phyloP scores from a whole-genome alignment of 2,329 filamentous ascomycete genomes.

The Parafenestella ontariensis region DNA sequence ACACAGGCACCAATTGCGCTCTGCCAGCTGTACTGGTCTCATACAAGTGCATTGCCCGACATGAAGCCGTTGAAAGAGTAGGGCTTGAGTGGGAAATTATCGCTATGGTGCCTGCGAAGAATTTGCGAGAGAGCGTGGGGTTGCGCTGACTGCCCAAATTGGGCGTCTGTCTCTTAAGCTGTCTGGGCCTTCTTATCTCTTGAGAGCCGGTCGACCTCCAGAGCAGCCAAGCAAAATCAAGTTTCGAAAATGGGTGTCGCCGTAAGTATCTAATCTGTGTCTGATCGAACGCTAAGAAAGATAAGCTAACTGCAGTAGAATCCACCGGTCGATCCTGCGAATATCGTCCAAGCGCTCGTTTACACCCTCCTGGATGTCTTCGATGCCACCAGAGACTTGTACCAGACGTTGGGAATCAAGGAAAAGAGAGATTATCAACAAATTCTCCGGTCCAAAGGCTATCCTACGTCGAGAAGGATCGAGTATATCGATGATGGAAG shows the following conservation, averaged over 20 bases:
- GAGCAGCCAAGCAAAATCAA: constrained; percentile 13
- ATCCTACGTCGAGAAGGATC: constrained; percentile 34
- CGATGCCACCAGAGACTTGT: constrained; percentile 43
- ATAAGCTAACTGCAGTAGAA: constrained; percentile 28
- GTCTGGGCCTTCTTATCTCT: constrained; percentile 21
- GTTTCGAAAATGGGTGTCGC: constrained; percentile 30
- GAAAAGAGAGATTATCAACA: constrained; percentile 44
- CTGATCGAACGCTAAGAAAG: background rate
- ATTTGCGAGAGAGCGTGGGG: constrained; percentile 25
- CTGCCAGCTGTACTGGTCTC: constrained; percentile 47
- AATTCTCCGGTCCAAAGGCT: constrained; percentile 36
- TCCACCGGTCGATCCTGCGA: constrained; percentile 30
- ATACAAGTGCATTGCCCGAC: constrained; percentile 44
- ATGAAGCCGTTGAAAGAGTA: constrained; percentile 25
- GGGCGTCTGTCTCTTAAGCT: constrained; percentile 23
- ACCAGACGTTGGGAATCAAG: constrained; percentile 39
- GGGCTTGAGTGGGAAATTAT: constrained; percentile 15
- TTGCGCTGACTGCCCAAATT: constrained; percentile 19
- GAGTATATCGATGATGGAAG: constrained; percentile 38
- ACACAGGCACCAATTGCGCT: constrained; percentile 37
- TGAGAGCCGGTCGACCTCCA: constrained; percentile 18
- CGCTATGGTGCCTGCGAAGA: constrained; percentile 19
- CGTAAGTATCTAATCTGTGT: constrained; percentile 25
- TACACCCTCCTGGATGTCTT: constrained; percentile 44
- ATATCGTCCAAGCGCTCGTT: constrained; percentile 42